Base-by-base conservation (phyloP, 176 grass and related monocot genomes). In the Guadua angustifolia region DNA sequence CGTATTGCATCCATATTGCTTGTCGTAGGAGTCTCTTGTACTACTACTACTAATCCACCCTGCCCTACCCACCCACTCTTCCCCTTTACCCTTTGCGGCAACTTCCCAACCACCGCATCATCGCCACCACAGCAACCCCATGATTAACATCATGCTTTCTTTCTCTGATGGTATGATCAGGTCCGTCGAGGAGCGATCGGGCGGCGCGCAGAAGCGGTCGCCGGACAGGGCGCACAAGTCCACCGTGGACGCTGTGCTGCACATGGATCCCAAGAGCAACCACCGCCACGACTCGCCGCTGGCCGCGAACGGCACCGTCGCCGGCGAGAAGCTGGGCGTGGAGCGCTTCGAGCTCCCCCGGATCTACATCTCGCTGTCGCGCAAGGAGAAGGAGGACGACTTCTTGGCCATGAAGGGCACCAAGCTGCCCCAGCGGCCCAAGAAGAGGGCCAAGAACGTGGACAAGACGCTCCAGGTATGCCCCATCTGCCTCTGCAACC, bases 331-430 rank as follows among this genome's bases (percentile, higher is more conserved):
- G 75, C 74, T 83, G 15, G 79, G 6, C 10, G 49, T 4, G n/a
- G 91, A 92, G 91, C 87, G 90, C n/a, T 65, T 92, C 18, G 94
- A 94, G 83, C 89, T 93, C 44, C 94, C 94, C 3, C 88, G 86
- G 94, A 97, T 97, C 90, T 97, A 90, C 80, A 81, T 97, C 76
- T 89, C 94, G 36, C 83, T 97, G 71, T 97, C 92, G 36, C 82
- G 94, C 44, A 94, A 94, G 90, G 94, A 97, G 71, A 97, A 97
- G 73, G 94, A 97, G 51, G 94, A 94, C 55, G 94, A 97, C 67
- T 97, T 97, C 79, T 19, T 92, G 64, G 86, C 84, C 58, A 97
- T 94, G 92, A 94, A 94, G 56, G 94, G 94, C 83, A 89, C 90
- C 83, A 97, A 97, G 88, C 92, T 97, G 73, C 94, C 94, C 2